Evolutionary conservation across 140 eudicot species (phyloP).

Genomic region (Bidens hawaiensis): DNA sequence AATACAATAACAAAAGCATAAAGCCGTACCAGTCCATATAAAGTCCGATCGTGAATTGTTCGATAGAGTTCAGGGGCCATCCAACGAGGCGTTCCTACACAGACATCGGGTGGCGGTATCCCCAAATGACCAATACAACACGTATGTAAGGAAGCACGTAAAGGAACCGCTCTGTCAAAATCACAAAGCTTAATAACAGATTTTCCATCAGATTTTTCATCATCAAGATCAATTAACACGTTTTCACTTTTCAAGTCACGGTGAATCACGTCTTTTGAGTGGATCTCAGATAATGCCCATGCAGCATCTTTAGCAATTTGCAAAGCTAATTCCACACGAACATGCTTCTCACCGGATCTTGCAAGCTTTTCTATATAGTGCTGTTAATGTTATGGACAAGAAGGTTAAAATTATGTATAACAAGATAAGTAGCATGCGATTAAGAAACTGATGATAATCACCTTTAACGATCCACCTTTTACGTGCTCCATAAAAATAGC

Average conservation of each 20-base stretch:
- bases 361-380: conserved; percentile 49
- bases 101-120: conserved; percentile 78
- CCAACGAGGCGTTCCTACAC: conserved; percentile 99
- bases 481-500: conserved; percentile 83
- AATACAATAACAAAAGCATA: too few species aligned
- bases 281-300: conserved; percentile 74
- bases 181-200: conserved; percentile 80
- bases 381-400: conserved; percentile 40
- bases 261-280: conserved; percentile 75
- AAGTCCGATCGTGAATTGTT: conserved; percentile 48
- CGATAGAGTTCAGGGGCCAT: conserved; percentile 95
- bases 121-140: conserved; percentile 89
- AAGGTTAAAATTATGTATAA: neutral
- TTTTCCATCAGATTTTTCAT: conserved; percentile 52
- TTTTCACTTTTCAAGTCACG: conserved; percentile 97
- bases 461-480: conserved; percentile 89
- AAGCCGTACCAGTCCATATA: conserved; percentile 78
- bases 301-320: conserved; percentile 69
- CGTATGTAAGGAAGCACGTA: conserved; percentile 64
- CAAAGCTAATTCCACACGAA: conserved; percentile 42
- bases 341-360: conserved; percentile 66
- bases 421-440: neutral
- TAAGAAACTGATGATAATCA: conserved; percentile 10
- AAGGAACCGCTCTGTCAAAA: conserved; percentile 95
- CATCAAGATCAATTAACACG: conserved; percentile 60